Conservation (phyloP, 1,284 basidiomycete genomes). For the Coniferiporia sulphurascens region DNA sequence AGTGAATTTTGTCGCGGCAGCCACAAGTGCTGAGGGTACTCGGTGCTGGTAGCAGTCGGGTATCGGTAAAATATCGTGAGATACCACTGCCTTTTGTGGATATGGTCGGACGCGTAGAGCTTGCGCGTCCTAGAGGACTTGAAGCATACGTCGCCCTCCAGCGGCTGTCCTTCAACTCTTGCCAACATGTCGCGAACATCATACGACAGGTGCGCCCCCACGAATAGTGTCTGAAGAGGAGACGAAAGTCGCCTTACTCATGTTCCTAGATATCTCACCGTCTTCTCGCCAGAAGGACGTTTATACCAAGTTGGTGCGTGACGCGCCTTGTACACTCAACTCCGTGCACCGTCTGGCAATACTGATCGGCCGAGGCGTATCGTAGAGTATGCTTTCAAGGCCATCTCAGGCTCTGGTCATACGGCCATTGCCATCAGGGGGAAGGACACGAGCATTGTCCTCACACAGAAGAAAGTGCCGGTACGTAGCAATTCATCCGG, state of each 20-base stretch:
- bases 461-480: conserved; percentile 98
- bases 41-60: too few relatives aligned
- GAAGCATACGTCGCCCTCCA: conserved; percentile 11
- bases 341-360: background rate
- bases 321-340: background rate
- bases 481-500: conserved; percentile 43
- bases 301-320: conserved; percentile 94
- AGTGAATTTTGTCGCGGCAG: too few relatives aligned
- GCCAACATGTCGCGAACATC: conserved; percentile 74
- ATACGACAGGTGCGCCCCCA: conserved; percentile 57
- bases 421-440: conserved; percentile 92
- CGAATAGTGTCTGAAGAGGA: background rate
- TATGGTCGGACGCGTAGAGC: conserved; percentile 27
- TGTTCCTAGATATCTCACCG: conserved; percentile 70
- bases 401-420: conserved; percentile 94
- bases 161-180: conserved; percentile 9
- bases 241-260: background rate
- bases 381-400: conserved; percentile 98
- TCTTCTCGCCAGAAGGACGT: conserved; percentile 92
- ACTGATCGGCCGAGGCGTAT: conserved; percentile 17
- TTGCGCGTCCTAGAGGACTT: conserved; percentile 46
- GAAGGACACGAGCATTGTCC: conserved; percentile 91
- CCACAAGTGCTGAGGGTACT: too few relatives aligned
- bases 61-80: background rate
- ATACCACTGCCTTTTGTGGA: background rate